Percentiles rank a stretch among this genome's conserved stretches.
phyloP scores from a whole-genome alignment of 257 asterid genomes.

The Solanum medicagineum region DNA sequence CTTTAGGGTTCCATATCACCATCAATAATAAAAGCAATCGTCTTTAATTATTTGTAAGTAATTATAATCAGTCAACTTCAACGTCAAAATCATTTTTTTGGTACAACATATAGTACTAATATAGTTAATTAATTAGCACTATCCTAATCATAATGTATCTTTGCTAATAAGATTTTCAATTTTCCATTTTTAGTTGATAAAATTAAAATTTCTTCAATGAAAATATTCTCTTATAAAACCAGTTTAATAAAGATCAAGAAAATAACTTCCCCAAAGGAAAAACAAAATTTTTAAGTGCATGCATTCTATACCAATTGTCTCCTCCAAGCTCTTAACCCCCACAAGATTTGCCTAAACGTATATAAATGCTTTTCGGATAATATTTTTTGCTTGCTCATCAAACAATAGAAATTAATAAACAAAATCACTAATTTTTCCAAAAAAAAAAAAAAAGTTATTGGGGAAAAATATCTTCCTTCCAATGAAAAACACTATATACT shows the following conservation, averaged over 20 bases:
- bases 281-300: not conserved
- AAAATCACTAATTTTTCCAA: not conserved
- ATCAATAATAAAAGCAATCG: not conserved
- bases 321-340: not conserved
- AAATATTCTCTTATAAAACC: not conserved
- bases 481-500: too few species aligned
- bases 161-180: not conserved
- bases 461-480: too few species aligned
- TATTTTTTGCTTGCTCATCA: not conserved
- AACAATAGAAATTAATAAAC: not conserved
- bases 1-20: constrained; percentile 15
- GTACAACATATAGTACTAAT: not conserved
- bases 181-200: not conserved
- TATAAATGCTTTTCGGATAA: not conserved
- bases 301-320: not conserved
- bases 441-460: too few species aligned
- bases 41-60: constrained; percentile 11
- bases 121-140: not conserved
- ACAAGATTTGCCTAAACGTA: not conserved
- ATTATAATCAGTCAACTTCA: constrained; percentile 22
- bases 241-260: not conserved
- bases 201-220: not conserved
- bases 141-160: constrained; percentile 6
- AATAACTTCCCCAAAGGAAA: not conserved
- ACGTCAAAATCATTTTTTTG: constrained; percentile 25